Base-by-base conservation (phyloP, 371 early-diverging fungal genomes). In the Entomophthora muscae region DNA sequence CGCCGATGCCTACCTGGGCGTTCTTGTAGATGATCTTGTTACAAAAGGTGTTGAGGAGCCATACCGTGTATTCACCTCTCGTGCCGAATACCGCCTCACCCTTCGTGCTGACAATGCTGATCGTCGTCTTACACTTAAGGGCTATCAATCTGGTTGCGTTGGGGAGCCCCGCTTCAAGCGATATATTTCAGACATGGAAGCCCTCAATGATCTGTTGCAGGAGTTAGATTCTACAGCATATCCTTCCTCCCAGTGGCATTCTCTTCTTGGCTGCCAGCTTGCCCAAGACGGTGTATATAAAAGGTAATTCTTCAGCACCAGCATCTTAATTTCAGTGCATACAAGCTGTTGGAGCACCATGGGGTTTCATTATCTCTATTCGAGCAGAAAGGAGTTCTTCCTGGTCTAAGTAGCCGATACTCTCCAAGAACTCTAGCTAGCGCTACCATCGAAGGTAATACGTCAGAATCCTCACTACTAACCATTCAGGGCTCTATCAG, bases 21-120 rank as follows among this genome's bases (percentile, higher is more conserved):
- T 91, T 1, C 73, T 91, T 29, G 82, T 90, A 57, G 91, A 91
- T 67, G 91, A 91, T 67, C 69, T 91, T 64, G 83, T 83, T 54
- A 89, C 85, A 3, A 85, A 85, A 62, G 91, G 90, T 13, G 89
- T 90, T 2, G 82, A 83, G 30, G 91, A 91, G 65, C 91, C 91
- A 0, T 91, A 91, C 67, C 76, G 91, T 26, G 82, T 91, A 1
- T 90, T 91, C 64, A 89, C 91, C 1, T 78, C 88, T 1, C 73
- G 89, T n/a, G 86, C 90, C 3, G 91, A 91, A 59, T 91, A 89
- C 67, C 78, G 91, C 27, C 70, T 91, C 22, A 71, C 81, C 0
- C 68, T 89, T 28, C 76, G 91, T 2, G 79, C 88, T 0, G 90
- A 91, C 66, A 91, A 91, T 69, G 91, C 91, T 1, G 90, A 91